Evolutionary conservation across 805 yeast species (phyloP).

Genomic region (Cyberlindnera saturnus): DNA sequence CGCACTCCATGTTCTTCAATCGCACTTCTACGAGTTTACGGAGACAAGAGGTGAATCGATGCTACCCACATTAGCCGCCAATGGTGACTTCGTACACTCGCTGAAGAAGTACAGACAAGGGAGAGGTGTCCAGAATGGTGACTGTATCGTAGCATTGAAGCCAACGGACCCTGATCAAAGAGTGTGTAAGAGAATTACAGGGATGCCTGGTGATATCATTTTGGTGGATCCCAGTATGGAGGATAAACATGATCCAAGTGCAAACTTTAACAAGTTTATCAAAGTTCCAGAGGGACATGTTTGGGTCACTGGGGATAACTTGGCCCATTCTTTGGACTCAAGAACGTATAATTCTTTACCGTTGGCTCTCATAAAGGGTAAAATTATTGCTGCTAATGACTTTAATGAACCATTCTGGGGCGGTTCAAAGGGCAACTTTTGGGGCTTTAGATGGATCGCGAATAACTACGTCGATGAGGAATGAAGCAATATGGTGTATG

Average conservation of each 20-base stretch:
- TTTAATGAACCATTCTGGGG: constrained; percentile 42
- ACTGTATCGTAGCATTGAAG: constrained; percentile 78
- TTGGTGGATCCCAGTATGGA: constrained; percentile 69
- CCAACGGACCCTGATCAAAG: constrained; percentile 84
- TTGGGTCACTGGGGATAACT: constrained; percentile 96
- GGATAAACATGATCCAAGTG: constrained; percentile 15
- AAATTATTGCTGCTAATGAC: constrained; percentile 66
- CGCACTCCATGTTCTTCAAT: constrained; percentile 58
- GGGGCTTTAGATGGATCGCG: constrained; percentile 50
- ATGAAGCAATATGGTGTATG: not conserved
- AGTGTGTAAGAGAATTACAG: constrained; percentile 90
- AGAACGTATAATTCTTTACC: constrained; percentile 88
- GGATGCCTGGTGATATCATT: constrained; percentile 91
- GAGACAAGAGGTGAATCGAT: constrained; percentile 91
- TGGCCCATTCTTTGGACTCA: constrained; percentile 82
- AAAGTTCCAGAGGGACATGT: constrained; percentile 90
- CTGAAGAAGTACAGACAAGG: constrained; percentile 62
- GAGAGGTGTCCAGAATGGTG: constrained; percentile 68
- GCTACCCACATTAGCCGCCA: constrained; percentile 80
- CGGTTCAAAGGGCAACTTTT: constrained; percentile 31
- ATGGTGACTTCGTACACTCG: constrained; percentile 75
- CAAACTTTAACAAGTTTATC: constrained; percentile 43
- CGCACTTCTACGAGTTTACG: constrained; percentile 64
- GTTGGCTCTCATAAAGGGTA: constrained; percentile 81
- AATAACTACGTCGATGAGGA: constrained; percentile 42